Evolutionary conservation across 169 alveolate species (phyloP), one percentile per base, ranked within the genome.

Genomic region (Amoebophrya sp.): DNA sequence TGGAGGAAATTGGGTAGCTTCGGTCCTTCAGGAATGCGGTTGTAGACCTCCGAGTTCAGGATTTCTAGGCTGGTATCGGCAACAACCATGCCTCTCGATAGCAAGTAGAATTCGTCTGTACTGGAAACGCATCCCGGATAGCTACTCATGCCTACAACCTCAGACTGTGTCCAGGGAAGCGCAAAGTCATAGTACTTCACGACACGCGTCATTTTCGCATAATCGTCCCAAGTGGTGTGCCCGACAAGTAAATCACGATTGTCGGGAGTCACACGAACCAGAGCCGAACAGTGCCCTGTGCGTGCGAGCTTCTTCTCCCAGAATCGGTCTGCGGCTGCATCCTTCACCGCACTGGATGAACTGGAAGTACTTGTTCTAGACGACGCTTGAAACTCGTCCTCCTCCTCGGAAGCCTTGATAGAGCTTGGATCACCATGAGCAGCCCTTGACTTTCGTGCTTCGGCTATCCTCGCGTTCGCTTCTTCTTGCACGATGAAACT

Each of bases 151-250:
- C 83, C 83, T 10, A 65, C 83, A 36, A 26, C 33, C 33, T 1
- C 3, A 29, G 83, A 6, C 10, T 29, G 39, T 10, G 83, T 65
- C 36, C 12, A 65, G 33, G 33, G 83, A 6, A 12, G 26, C 38
- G 83, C 38, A 18, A 65, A 65, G 33, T 65, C 83, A 36, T 65
- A 65, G 83, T 65, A 65, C 83, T 65, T 65, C 38, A 65, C 18
- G 33, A 65, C 33, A 10, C 83, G 83, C 33, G 83, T 65, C 83
- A 65, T 65, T 36, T 65, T 65, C 36, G 83, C 83, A 36, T 65
- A 65, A 18, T 65, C 83, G 83, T 65, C 83, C 83, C 83, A 65
- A 6, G 83, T 65, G 83, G 83, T 65, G 83, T 65, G 83, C 2
- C 83, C 83, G 36, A 65, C 83, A 1, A 65, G 26, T 36, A 65